Base-by-base conservation (phyloP, 176 grass and related monocot genomes). In the Olyra latifolia region DNA sequence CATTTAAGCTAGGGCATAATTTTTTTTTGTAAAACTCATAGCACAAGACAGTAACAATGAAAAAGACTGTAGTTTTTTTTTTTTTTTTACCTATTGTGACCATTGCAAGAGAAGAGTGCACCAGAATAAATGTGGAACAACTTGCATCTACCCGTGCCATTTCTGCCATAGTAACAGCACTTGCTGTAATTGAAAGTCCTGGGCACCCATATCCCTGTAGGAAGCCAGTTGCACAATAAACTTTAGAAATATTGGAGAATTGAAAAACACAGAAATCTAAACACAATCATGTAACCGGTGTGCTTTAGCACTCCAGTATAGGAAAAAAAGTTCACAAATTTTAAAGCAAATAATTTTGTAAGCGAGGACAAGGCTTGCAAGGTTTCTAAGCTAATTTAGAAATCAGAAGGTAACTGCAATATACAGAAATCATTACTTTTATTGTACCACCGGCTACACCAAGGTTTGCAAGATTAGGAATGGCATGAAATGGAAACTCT, bases 71-170 rank as follows among this genome's bases (percentile, higher is more conserved):
- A 79, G 32, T 6, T 24, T 63, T 27, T 35, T 35, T 6, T 24
- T 63, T 27, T 35, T 35, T 2, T 57, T 67, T 75, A 92, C 93
- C 87, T 77, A 95, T 95, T 74, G 89, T 92, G 69, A 88, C 75
- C 86, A 91, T 95, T 70, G 87, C 89, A 54, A 92, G 77, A 71
- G 89, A 95, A 58, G 89, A 95, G 57, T 95, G 92, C 66, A 95
- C 93, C 41, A 95, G 80, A 80, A 95, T 32, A 82, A 89, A 95
- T n/a, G 89, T 89, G 19, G 88, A 91, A 30, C 87, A 91, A 64
- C 93, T 91, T 23, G 92, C 89, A 71, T 95, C 87, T 40, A 95
- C 93, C 62, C 89, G 73, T 60, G 86, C 93, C 5, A 95, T 59
- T 89, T 95, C 93, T 35, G 93, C 87, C 39, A 77, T 83, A 74